Evolutionary conservation across 2,329 filamentous ascomycete genomes (phyloP), one percentile per base, ranked within the genome.

Genomic region (Bipolaris zeicola): DNA sequence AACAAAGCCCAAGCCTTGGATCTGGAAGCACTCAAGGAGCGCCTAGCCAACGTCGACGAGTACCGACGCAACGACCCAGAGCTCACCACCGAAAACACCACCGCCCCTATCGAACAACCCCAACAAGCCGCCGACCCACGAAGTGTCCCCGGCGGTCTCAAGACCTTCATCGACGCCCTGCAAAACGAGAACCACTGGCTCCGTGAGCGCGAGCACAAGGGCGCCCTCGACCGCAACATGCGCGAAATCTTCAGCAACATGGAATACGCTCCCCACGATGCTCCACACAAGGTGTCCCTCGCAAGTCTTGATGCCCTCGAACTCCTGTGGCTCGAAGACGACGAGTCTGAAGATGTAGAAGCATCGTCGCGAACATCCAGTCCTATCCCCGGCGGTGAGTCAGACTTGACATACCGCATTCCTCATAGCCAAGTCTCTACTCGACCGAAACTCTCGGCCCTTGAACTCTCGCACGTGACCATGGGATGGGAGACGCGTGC

Each of bases 131-230:
- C 55, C 5, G 45, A 55, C 10, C 55, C 53, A 7, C 28, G 43
- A 37, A 60, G 14, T 10, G 47, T 63, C 5, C 63, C 67, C 31
- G 59, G 55, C 6, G 55, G 58, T 13, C 33, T 66, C 13, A 58
- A 59, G 41, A 60, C 63, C 0, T 58, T 71, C 28, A 46, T 72
- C 16, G 55, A 64, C 6, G 70, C 70, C 18, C 56, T 72, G 3
- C 58, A 64, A n/a, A 60, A 60, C 18, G 69, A 73, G 26, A 73
- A 72, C 34, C 65, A 65, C 16, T 73, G 69, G 68, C 57, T 73
- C 28, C 68, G 70, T 16, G 61, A 61, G 24, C 66, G 65, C 6
- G 66, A 71, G 36, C 49, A 70, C 43, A 43, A 56, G 6, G 58
- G 62, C 5, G 51, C 63, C 24, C 66, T 68, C 33, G 49, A 57